Percentiles rank a stretch among this genome's conserved stretches.
These are phyloP conservation scores for Aureobasidium leucospermi DNA, from an alignment of 2,329 filamentous ascomycete genomes.

Conservation along the genomic window DNA sequence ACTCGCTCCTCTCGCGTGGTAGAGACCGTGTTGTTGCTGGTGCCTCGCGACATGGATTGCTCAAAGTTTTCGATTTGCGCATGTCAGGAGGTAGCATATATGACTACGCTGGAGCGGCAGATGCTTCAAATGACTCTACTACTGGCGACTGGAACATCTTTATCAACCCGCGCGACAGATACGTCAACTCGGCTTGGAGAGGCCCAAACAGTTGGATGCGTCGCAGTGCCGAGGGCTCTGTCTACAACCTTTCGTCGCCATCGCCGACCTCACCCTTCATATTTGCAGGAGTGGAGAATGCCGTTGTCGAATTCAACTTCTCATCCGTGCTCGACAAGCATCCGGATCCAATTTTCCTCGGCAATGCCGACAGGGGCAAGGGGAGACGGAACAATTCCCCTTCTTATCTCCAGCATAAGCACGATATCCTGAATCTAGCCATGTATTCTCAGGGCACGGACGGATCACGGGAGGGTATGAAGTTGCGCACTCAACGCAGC, in stretches of 20 bases:
- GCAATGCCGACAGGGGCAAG: not conserved
- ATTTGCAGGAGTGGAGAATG: conserved; percentile 42
- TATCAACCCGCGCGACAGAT: conserved; percentile 30
- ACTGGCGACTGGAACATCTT: conserved; percentile 38
- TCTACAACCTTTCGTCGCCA: conserved; percentile 43
- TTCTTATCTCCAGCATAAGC: conserved; percentile 22
- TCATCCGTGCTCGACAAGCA: conserved; percentile 34
- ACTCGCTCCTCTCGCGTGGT: conserved; percentile 51
- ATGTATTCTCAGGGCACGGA: conserved; percentile 39
- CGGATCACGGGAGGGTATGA: conserved; percentile 28
- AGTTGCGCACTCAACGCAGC: conserved; percentile 33
- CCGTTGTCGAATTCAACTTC: conserved; percentile 38
- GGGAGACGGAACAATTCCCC: not conserved
- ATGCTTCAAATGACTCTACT: conserved; percentile 14
- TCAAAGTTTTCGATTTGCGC: conserved; percentile 58
- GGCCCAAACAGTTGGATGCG: conserved; percentile 21
- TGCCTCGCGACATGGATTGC: conserved; percentile 47
- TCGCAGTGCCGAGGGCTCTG: conserved; percentile 31
- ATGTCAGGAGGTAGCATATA: conserved; percentile 38
- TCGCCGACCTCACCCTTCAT: conserved; percentile 37
- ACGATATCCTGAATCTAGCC: conserved; percentile 35
- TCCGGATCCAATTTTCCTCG: conserved; percentile 31
- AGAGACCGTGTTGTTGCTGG: conserved; percentile 52
- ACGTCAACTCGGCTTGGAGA: conserved; percentile 18
- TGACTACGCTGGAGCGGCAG: conserved; percentile 20